These are phyloP conservation scores for Vanrija humicola DNA, from an alignment of 1,284 basidiomycete genomes.

Conservation along the genomic window DNA sequence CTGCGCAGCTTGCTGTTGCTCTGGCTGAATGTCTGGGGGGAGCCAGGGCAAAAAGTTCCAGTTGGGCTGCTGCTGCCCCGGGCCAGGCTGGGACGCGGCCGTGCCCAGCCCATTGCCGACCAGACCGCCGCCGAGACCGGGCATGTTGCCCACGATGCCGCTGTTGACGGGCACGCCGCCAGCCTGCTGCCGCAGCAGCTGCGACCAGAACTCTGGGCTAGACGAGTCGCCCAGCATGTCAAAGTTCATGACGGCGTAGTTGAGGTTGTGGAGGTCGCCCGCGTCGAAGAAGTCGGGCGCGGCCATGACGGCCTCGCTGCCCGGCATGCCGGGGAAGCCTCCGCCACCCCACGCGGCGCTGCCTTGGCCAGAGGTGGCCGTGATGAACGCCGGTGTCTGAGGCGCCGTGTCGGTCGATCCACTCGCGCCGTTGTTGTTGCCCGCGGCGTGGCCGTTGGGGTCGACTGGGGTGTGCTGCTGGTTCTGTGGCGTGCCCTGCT, in stretches of 20 bases:
- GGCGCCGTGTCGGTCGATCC: background rate
- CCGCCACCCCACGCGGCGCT: too few relatives aligned
- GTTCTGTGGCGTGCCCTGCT: too few relatives aligned
- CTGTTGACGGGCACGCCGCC: background rate
- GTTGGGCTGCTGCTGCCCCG: background rate
- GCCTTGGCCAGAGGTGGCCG: background rate
- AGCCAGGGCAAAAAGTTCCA: conserved; percentile 13
- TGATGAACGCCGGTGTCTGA: too few relatives aligned
- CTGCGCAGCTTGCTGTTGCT: background rate
- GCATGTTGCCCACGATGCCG: background rate
- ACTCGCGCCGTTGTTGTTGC: background rate
- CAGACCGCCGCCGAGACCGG: conserved; percentile 4
- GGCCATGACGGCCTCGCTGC: background rate
- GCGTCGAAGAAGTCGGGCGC: conserved; percentile 15
- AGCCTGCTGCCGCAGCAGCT: conserved; percentile 7
- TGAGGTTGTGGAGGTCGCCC: conserved; percentile 15
- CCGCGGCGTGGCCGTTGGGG: background rate
- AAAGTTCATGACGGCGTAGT: conserved; percentile 18
- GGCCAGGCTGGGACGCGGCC: too few relatives aligned
- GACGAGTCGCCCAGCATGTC: conserved; percentile 16
- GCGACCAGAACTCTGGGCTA: conserved; percentile 12
- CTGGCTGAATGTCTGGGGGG: background rate
- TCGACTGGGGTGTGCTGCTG: background rate
- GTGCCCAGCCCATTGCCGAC: too few relatives aligned
- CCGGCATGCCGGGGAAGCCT: too few relatives aligned